These are phyloP conservation scores for Pythium inflatum DNA, from an alignment of 352 stramenopile species.

Conservation along the genomic window DNA sequence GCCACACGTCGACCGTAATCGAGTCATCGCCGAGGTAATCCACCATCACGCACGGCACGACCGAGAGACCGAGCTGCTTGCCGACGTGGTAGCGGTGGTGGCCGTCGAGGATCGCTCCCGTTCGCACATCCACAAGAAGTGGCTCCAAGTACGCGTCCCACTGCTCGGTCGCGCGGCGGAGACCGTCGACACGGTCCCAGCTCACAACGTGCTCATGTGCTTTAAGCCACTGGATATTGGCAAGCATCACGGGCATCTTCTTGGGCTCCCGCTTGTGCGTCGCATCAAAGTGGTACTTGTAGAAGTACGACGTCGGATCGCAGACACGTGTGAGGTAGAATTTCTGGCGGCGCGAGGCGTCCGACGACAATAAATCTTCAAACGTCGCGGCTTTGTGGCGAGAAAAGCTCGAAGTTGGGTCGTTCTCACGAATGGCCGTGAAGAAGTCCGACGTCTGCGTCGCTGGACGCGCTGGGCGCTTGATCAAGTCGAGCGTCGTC, in stretches of 20 bases:
- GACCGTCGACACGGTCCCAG: slow-evolving; percentile 81
- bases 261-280: slow-evolving; percentile 68
- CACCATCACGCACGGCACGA: slow-evolving; percentile 79
- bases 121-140: slow-evolving; percentile 71
- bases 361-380: slow-evolving; percentile 76
- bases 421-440: slow-evolving; percentile 80
- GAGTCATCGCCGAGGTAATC: slow-evolving; percentile 83
- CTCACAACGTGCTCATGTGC: slow-evolving; percentile 86
- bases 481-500: slow-evolving; percentile 77
- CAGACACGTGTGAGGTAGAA: slow-evolving; percentile 86
- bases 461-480: slow-evolving; percentile 46
- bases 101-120: slow-evolving; percentile 81
- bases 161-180: slow-evolving; percentile 71
- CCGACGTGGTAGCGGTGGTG: slow-evolving; percentile 86
- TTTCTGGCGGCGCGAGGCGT: slow-evolving; percentile 63
- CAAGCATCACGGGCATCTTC: slow-evolving; percentile 60
- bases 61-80: slow-evolving; percentile 63
- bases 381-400: slow-evolving; percentile 72
- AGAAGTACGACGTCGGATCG: slow-evolving; percentile 90
- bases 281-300: slow-evolving; percentile 88
- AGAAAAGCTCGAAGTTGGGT: slow-evolving; percentile 82
- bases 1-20: slow-evolving; percentile 88
- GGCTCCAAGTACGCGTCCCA: slow-evolving; percentile 88
- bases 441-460: slow-evolving; percentile 73
- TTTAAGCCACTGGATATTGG: slow-evolving; percentile 75